Base-by-base conservation (phyloP, 2,329 filamentous ascomycete species). In the Fusarium tricinctum region DNA sequence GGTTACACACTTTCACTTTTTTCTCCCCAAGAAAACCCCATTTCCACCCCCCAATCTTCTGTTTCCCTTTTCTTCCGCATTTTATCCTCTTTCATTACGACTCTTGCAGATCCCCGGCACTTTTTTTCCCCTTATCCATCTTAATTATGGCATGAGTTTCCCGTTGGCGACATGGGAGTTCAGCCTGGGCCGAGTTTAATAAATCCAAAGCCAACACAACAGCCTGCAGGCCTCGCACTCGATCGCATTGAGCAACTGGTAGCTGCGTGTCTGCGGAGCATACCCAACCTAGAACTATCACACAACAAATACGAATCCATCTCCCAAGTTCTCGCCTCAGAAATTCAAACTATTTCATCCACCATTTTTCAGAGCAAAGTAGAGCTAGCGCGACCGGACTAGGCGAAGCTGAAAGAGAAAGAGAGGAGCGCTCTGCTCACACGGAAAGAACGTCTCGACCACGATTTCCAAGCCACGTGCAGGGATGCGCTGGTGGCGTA, bases 401-500 rank as follows among this genome's bases (percentile, higher is more conserved):
- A 33, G 30, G 17, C 8, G 15, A 38, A 38, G 17, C 15, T 38
- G 17, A 38, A 38, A 19, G 4, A 38, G 17, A 19, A 19, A 12
- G 8, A 38, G n/a, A 19, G 35, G 35, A 17, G 14, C 30, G 30
- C 30, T 15, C 14, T 33, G 14, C 30, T 33, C 13, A 33, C 13
- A 33, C 6, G 7, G 14, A 33, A 38, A 10, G 35, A 19, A 38
- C 17, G 35, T n/a, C 35, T 38, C 17, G 35, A 38, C 17, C 35
- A 38, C 38, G 49, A 43, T 45, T 64, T 56, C 49, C 49, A 55
- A 42, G 45, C 42, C 40, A 47, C 30, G 30, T 49, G 48, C 38
- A 51, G 22, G 40, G 63, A 50, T 50, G 48, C 35, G 19, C 42
- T 55, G 39, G 51, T 54, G 47, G 55, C 50, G 51, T 53, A 62